Percentiles rank a stretch among this genome's conserved stretches.
These are phyloP conservation scores for Gaultheria prostrata DNA, from an alignment of 148 eudicot species.

Conservation along the genomic window DNA sequence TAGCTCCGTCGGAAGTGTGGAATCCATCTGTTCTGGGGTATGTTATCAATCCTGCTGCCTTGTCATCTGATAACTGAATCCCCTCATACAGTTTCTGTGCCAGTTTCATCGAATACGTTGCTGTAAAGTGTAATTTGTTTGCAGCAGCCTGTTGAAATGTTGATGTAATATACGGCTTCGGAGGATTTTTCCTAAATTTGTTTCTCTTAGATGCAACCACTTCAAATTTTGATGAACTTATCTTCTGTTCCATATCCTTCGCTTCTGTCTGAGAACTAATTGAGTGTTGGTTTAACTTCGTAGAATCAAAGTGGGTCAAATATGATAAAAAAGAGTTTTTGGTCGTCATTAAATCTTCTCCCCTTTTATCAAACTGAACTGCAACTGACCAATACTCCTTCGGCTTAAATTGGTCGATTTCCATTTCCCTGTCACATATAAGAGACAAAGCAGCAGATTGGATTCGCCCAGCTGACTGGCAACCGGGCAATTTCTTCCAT, in stretches of 20 bases:
- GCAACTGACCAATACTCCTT: constrained; percentile 86
- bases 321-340: constrained; percentile 37
- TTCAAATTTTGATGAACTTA: constrained; percentile 48
- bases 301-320: constrained; percentile 67
- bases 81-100: constrained; percentile 98
- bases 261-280: constrained; percentile 60
- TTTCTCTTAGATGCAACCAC: constrained; percentile 55
- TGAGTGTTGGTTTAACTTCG: constrained; percentile 65
- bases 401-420: constrained; percentile 78
- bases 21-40: constrained; percentile 96
- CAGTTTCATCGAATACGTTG: constrained; percentile 80
- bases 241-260: constrained; percentile 44
- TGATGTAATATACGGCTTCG: constrained; percentile 83
- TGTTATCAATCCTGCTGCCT: constrained; percentile 76
- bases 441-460: constrained; percentile 95
- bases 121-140: constrained; percentile 64
- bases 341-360: constrained; percentile 17
- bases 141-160: constrained; percentile 99
- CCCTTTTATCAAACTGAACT: constrained; percentile 46
- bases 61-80: constrained; percentile 54
- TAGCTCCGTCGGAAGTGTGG: constrained; percentile 75
- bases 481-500: constrained; percentile 96
- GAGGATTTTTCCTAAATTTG: constrained; percentile 65
- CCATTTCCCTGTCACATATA: constrained; percentile 81
- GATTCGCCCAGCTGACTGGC: constrained; percentile 97